Base-by-base conservation (phyloP, 805 yeast genomes). In the Kodamaea kaohsiungensis region DNA sequence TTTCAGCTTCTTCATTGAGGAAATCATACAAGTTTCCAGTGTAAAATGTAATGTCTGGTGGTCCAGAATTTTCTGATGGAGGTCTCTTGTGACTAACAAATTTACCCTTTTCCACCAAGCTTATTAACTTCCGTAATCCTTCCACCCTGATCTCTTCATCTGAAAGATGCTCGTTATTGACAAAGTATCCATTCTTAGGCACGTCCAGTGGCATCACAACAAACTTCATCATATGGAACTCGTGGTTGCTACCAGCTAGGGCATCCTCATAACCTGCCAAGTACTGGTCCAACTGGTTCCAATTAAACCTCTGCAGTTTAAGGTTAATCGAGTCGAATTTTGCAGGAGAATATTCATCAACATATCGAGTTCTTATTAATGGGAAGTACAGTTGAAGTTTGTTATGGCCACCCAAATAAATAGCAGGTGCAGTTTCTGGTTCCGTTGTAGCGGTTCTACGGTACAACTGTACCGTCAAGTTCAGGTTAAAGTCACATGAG, bases 71-170 rank as follows among this genome's bases (percentile, higher is more conserved):
- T 82, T 89, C 55, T 71, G 75, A 49, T 25, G 57, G 39, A 49
- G 49, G 49, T 37, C 47, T 75, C n/a, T 61, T 65, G 22, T 58
- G 60, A 48, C 67, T 67, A 12, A 71, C 71, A 59, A 80, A 80
- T 46, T 79, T 74, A 1, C 86, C 81, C 57, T 85, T 79, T 58
- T 87, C 86, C 12, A 91, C 80, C 27, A 82, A 69, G 1, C 83
- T 76, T 54, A 87, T 86, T 56, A 89, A 71, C 46, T 85, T 83
- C 46, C 93, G 75, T 17, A 93, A 73, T 0, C 98, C 99, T 66
- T 93, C 98, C n/a, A 93, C 80, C 53, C 96, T 73, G n/a, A 88
- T 81, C 68, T 93, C 98, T 65, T 93, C 99, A 2, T 87, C 85
- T 0, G 84, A 81, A 49, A 92, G 73, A 22, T 79, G 78, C 60